Conservation (phyloP, 768 basidiomycete species). For the Rhodotorula graminis region DNA sequence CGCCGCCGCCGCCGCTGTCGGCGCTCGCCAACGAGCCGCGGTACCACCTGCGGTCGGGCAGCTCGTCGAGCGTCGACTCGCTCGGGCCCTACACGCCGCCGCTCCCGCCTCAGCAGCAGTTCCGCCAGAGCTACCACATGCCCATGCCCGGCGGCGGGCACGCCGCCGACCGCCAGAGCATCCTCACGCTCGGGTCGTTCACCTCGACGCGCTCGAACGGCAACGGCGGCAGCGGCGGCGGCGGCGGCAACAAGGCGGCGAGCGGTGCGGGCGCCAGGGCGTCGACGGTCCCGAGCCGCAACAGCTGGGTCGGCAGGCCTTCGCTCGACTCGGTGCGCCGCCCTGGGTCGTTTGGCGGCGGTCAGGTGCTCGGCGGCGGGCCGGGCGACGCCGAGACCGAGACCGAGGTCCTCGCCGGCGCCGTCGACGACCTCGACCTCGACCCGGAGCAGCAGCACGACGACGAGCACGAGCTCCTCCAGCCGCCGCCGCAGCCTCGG, state of each 20-base stretch:
- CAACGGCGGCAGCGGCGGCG: no score
- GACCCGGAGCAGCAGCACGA: background rate
- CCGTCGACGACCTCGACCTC: background rate
- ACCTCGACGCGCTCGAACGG: conserved; percentile 14
- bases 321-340: conserved; percentile 23
- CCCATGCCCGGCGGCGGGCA: background rate
- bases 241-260: no score
- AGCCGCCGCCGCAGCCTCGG: background rate
- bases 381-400: background rate
- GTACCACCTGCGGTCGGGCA: conserved; percentile 36
- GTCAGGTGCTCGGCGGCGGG: background rate
- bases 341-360: background rate
- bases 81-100: conserved; percentile 29
- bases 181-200: conserved; percentile 23
- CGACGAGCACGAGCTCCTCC: background rate
- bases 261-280: background rate
- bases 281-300: background rate
- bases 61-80: conserved; percentile 38
- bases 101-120: background rate
- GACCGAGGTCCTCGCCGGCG: conserved; percentile 16
- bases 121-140: conserved; percentile 12
- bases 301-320: conserved; percentile 8
- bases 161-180: conserved; percentile 25
- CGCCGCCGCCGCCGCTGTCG: conserved; percentile 84
- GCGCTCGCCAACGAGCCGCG: conserved; percentile 61